Evolutionary conservation across 2,329 filamentous ascomycete species (phyloP), one percentile per base, ranked within the genome.

Genomic region (Colletotrichum chrysophilum): DNA sequence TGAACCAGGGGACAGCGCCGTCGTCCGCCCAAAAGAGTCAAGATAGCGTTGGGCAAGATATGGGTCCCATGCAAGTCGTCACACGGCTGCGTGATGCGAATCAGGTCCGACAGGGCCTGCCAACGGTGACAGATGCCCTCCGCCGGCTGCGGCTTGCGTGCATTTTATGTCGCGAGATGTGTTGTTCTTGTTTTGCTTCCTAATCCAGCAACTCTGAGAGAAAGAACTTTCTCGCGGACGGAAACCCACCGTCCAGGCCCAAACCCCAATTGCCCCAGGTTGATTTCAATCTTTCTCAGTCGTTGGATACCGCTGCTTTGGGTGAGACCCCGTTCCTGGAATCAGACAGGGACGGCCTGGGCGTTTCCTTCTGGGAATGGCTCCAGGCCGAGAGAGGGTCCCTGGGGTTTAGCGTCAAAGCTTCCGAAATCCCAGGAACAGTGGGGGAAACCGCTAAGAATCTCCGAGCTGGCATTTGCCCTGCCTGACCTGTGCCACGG

Each of bases 331-430:
- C 66, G 52, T 68, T 26, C 52, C 24, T 43, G 28, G 52, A 34
- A 38, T 52, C 24, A 14, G 30, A 69, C 66, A 56, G 16, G 66
- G 66, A 65, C 26, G 26, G 38, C 62, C 62, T 66, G 62, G 36
- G 43, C 36, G 36, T 26, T 24, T 48, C 38, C 26, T 21, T 61
- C 52, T 52, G 24, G 38, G 16, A 70, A 60, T 65, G 66, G 66
- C 24, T 32, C 52, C 64, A 60, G 30, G 55, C 71, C 58, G 58
- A 66, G 62, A 62, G 62, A 71, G 69, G 68, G 55, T 67, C 55
- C 66, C 73, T 36, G 56, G 64, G 70, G 64, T 68, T 58, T 43
- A 32, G 68, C 36, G 69, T 56, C 73, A 62, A 66, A 72, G 56
- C 73, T 72, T 72, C n/a, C 43, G 43, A 52, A 52, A 52, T 52